Conservation (phyloP, 345 rosid genomes). For the Dovyalis caffra region DNA sequence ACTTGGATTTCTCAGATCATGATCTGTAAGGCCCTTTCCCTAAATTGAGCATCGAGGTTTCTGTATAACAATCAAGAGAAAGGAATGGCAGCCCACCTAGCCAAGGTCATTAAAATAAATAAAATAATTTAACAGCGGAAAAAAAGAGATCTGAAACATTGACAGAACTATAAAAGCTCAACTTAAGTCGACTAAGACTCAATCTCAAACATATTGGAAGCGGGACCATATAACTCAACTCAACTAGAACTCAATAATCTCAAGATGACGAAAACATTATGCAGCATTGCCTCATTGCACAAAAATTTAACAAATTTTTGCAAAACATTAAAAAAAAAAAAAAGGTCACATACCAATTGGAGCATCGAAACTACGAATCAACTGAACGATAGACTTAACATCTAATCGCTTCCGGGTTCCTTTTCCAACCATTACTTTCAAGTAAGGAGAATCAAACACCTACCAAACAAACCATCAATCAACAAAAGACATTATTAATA, state of each 20-base stretch:
- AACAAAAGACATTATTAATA: not conserved
- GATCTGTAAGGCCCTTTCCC: not conserved
- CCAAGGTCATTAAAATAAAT: not conserved
- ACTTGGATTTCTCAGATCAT: not conserved
- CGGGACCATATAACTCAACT: not conserved
- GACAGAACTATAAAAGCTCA: not conserved
- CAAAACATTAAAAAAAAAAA: no score
- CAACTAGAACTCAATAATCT: not conserved
- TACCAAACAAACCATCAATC: conserved; percentile 22
- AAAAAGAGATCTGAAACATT: not conserved
- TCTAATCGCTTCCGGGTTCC: conserved; percentile 75
- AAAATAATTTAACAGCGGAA: not conserved
- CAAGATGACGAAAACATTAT: not conserved
- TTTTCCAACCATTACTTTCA: conserved; percentile 66
- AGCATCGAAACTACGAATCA: conserved; percentile 65
- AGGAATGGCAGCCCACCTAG: not conserved
- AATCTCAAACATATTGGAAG: no score
- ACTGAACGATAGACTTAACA: conserved; percentile 64
- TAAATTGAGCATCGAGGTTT: not conserved
- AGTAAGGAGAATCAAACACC: conserved; percentile 83
- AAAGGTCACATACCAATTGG: conserved; percentile 51
- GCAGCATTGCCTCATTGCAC: not conserved
- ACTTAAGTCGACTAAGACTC: not conserved
- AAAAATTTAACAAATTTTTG: not conserved
- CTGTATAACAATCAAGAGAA: not conserved